Percentiles rank a stretch among this genome's conserved stretches.
Conservation (phyloP, 768 basidiomycete genomes). For the Cyclocybe cylindracea region DNA sequence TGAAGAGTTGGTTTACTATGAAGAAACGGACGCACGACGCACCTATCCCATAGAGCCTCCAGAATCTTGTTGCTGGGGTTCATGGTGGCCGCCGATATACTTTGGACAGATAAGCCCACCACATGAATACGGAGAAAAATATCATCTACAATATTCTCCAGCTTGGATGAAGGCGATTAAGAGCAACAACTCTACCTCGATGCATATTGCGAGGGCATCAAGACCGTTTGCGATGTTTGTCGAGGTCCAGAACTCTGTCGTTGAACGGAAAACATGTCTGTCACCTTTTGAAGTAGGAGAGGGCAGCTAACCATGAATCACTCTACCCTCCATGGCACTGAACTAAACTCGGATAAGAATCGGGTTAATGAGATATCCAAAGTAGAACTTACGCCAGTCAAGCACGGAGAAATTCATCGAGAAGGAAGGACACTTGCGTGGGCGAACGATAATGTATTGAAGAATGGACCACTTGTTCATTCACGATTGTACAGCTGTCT, state of each 20-base stretch:
- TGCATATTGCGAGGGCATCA: slow-evolving; percentile 78
- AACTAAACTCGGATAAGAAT: slow-evolving; percentile 44
- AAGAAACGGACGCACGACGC: slow-evolving; percentile 24
- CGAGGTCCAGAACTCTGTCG: slow-evolving; percentile 78
- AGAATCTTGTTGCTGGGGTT: slow-evolving; percentile 49
- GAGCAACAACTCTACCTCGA: slow-evolving; percentile 57
- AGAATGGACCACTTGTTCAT: slow-evolving; percentile 74
- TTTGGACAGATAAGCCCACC: slow-evolving; percentile 75
- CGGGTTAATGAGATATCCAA: slow-evolving; percentile 17
- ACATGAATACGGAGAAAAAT: slow-evolving; percentile 74
- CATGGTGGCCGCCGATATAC: slow-evolving; percentile 62
- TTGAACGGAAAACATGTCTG: slow-evolving; percentile 29
- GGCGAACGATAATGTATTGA: slow-evolving; percentile 82
- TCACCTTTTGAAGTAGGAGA: not conserved
- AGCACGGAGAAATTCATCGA: slow-evolving; percentile 22
- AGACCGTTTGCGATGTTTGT: slow-evolving; percentile 86
- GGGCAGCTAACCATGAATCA: slow-evolving; percentile 59
- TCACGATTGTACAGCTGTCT: not conserved
- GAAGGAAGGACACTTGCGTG: slow-evolving; percentile 27
- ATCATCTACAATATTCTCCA: slow-evolving; percentile 65
- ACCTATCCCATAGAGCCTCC: slow-evolving; percentile 73
- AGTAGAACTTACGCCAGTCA: slow-evolving; percentile 69
- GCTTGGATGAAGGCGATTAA: not conserved
- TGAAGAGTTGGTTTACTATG: not conserved
- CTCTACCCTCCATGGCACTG: slow-evolving; percentile 58